A percentile compares a stretch with the other conserved stretches of the same genome.
These are phyloP conservation scores for Blastobotrys proliferans DNA, from an alignment of 1,139 yeast genomes.

Conservation along the genomic window DNA sequence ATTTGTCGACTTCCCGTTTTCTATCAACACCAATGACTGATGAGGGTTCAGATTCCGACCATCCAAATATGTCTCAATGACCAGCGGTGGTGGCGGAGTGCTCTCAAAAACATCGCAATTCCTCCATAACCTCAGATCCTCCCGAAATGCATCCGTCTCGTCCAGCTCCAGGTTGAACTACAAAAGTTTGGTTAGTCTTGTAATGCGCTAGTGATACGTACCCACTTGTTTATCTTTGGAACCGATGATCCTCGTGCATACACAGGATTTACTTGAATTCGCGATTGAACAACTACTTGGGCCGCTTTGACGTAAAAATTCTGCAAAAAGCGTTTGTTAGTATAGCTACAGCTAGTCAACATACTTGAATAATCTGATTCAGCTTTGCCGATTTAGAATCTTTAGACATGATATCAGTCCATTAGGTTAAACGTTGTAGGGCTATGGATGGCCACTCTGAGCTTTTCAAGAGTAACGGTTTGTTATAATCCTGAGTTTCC, in stretches of 20 bases:
- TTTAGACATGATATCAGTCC: background rate
- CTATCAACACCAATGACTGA: conserved; percentile 58
- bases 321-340: conserved; percentile 24
- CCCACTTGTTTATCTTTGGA: conserved; percentile 36
- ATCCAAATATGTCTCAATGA: conserved; percentile 80
- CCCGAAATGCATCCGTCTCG: conserved; percentile 45
- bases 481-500: too few species aligned
- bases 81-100: conserved; percentile 60
- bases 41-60: conserved; percentile 55
- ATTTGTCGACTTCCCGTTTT: conserved; percentile 45
- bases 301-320: conserved; percentile 72
- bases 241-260: conserved; percentile 21
- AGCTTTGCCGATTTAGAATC: conserved; percentile 28
- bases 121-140: conserved; percentile 62
- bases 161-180: conserved; percentile 67
- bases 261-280: conserved; percentile 28
- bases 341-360: conserved; percentile 14
- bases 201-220: conserved; percentile 10
- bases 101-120: conserved; percentile 27
- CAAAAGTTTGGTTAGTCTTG: background rate
- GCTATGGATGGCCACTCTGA: too few species aligned
- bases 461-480: too few species aligned
- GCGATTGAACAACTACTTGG: conserved; percentile 50
- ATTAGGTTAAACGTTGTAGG: too few species aligned
- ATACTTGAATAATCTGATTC: conserved; percentile 38